Conservation (phyloP, 179 eudicot genomes). For the Silene coronaria region DNA sequence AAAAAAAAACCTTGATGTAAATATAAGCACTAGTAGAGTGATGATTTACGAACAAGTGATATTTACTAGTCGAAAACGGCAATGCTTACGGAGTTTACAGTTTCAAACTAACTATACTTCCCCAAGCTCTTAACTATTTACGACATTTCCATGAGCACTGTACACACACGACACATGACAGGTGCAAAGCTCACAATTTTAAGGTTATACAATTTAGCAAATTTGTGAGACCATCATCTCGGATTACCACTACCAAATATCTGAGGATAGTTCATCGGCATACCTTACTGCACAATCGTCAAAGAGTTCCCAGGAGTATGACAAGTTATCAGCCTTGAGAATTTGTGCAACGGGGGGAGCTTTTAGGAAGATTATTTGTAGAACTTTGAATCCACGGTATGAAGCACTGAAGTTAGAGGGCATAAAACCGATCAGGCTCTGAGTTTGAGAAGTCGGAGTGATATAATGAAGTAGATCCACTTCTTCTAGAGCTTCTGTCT, state of each 20-base stretch:
- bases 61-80: neutral
- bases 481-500: conserved; percentile 49
- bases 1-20: no score
- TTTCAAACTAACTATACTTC: neutral
- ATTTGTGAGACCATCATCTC: neutral
- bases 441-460: conserved; percentile 44
- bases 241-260: neutral
- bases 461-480: conserved; percentile 41
- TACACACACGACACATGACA: neutral
- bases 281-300: neutral
- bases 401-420: conserved; percentile 24
- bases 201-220: neutral
- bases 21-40: no score
- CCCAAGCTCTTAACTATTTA: neutral
- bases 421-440: conserved; percentile 45
- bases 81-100: neutral
- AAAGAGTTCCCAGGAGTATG: neutral
- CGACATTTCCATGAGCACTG: neutral
- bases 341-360: neutral
- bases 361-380: neutral
- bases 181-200: conserved; percentile 6
- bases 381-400: neutral
- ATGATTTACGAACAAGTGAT: neutral
- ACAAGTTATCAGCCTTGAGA: neutral
- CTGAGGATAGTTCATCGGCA: neutral